Evolutionary conservation across 2,329 filamentous ascomycete genomes (phyloP).

Genomic region (Orbilia javanica): DNA sequence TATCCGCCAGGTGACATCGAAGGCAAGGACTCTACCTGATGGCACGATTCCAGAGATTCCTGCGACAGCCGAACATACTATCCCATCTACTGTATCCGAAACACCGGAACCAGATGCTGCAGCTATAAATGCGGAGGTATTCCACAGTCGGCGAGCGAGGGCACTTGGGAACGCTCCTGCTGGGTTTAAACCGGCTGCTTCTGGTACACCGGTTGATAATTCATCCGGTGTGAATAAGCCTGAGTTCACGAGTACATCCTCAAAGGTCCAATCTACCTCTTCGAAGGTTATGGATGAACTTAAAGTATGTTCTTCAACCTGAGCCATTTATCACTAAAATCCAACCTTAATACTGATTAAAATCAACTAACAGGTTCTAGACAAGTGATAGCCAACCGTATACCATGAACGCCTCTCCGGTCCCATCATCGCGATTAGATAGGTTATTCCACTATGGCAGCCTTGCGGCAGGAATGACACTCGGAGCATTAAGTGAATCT

Average conservation of each 20-base stretch:
- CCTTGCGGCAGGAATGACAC: slow-evolving; percentile 92
- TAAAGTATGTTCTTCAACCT: slow-evolving; percentile 65
- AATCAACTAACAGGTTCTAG: slow-evolving; percentile 60
- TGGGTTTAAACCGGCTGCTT: not conserved
- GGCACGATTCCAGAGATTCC: slow-evolving; percentile 67
- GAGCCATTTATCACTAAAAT: slow-evolving; percentile 65
- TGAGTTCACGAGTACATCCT: slow-evolving; percentile 45
- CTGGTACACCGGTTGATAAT: slow-evolving; percentile 63
- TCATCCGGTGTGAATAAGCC: slow-evolving; percentile 52
- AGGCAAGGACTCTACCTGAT: slow-evolving; percentile 67
- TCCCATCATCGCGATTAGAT: slow-evolving; percentile 87
- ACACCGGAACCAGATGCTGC: slow-evolving; percentile 64
- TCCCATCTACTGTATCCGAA: slow-evolving; percentile 57
- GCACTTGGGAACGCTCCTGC: slow-evolving; percentile 61
- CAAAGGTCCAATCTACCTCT: slow-evolving; percentile 40
- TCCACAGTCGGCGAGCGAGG: slow-evolving; percentile 70
- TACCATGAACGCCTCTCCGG: slow-evolving; percentile 85
- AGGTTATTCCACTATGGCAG: slow-evolving; percentile 95
- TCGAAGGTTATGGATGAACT: slow-evolving; percentile 60
- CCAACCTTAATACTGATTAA: slow-evolving; percentile 66
- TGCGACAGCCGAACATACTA: slow-evolving; percentile 60
- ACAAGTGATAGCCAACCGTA: slow-evolving; percentile 68
- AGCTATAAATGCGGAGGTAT: slow-evolving; percentile 73
- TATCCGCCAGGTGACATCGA: slow-evolving; percentile 68
- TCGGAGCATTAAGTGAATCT: slow-evolving; percentile 87